Evolutionary conservation across 208 protist genomes (phyloP).

Genomic region (Herpetomonas samuelpessoai): DNA sequence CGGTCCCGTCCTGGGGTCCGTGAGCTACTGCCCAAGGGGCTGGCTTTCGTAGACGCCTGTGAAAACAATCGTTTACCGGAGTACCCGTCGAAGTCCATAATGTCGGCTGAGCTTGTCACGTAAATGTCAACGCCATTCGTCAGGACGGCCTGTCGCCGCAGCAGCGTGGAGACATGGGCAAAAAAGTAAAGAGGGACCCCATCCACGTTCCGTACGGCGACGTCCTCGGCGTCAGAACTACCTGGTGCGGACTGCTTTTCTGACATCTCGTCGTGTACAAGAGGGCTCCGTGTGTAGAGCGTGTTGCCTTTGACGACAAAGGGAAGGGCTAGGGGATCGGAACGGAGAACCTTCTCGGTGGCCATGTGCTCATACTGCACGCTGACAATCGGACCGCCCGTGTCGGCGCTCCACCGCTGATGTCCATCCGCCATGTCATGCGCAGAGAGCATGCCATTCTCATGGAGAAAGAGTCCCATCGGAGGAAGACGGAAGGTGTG

Average conservation of each 20-base stretch:
- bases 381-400: conserved; percentile 23
- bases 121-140: conserved; percentile 52
- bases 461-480: conserved; percentile 45
- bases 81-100: conserved; percentile 50
- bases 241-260: not conserved
- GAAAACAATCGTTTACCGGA: conserved; percentile 22
- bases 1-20: not conserved
- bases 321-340: conserved; percentile 63
- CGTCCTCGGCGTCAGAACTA: not conserved
- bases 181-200: conserved; percentile 46
- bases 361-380: conserved; percentile 26
- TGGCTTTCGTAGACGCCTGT: not conserved
- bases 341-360: conserved; percentile 10
- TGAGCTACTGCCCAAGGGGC: not conserved
- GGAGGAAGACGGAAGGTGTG: conserved; percentile 30
- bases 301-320: conserved; percentile 62
- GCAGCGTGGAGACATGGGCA: conserved; percentile 67
- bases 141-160: conserved; percentile 49
- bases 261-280: not conserved
- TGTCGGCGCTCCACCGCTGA: conserved; percentile 32
- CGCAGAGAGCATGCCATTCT: conserved; percentile 41
- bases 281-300: conserved; percentile 48
- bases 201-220: conserved; percentile 7
- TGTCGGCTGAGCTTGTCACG: conserved; percentile 48
- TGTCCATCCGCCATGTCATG: conserved; percentile 31